Conservation (phyloP, 2,329 filamentous ascomycete species). For the Xylaria sp. region DNA sequence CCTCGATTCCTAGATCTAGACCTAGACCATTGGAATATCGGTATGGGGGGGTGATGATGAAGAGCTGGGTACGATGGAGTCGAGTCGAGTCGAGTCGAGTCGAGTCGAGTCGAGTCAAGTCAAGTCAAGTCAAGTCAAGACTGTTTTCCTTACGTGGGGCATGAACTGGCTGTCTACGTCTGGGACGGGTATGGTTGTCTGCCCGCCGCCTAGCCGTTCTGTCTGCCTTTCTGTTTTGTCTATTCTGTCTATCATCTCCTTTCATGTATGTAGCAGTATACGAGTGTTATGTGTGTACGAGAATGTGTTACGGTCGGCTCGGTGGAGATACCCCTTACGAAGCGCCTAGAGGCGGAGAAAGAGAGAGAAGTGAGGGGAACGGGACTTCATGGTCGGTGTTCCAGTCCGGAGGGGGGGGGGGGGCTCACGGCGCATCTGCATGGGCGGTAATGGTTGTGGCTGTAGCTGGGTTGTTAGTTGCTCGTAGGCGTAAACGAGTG, state of each 20-base stretch:
- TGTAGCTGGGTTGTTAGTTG: no score
- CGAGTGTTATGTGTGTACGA: neutral
- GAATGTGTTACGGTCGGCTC: neutral
- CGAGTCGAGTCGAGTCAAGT: no score
- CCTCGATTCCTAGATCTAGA: conserved; percentile 4
- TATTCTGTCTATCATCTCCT: neutral
- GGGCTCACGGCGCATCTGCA: no score
- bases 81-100: no score
- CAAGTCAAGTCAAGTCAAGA: no score
- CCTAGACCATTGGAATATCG: conserved; percentile 29
- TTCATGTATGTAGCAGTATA: neutral
- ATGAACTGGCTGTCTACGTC: neutral
- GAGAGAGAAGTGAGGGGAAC: neutral
- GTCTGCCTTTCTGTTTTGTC: no score
- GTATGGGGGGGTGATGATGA: neutral
- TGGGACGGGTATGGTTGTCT: no score
- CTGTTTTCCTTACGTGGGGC: no score
- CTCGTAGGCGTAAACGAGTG: no score
- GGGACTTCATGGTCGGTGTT: neutral
- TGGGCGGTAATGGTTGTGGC: no score
- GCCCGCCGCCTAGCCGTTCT: no score
- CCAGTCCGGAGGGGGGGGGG: neutral
- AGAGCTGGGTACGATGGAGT: no score
- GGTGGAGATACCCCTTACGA: neutral
- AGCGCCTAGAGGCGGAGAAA: neutral